Base-by-base conservation (phyloP, 164 flowering plant genomes). In the Berberis thunbergii region DNA sequence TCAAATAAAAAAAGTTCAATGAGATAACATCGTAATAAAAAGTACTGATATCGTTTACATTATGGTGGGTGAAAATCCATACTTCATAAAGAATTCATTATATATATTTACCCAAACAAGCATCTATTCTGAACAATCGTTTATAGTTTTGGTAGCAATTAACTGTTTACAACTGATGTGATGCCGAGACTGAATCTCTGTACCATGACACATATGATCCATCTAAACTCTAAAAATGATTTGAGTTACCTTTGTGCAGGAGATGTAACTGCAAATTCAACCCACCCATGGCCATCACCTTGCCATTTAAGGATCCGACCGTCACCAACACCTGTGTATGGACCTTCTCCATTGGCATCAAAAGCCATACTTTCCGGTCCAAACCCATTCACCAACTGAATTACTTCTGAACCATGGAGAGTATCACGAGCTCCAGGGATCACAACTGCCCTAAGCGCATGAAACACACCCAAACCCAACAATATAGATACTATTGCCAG, bases 291-390 rank as follows among this genome's bases (percentile, higher is more conserved):
- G 11, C 6, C 63, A 10, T 69, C 68, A 0, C 73, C 77, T 7
- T 50, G 50, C 89, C 89, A 85, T 64, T 78, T 81, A 43, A 85
- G 81, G 45, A 87, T 68, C 58, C 86, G 74, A 53, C 94, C 94
- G 61, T 85, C 89, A 48, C 84, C 82, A 42, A 87, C 89, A 9
- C 94, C 88, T 43, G 82, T 74, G 73, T 87, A 87, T 6, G 89
- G 94, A 6, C 94, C 94, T 0, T 60, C 76, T 0, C 94, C 94
- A 43, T 54, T 67, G 13, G 78, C 77, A 64, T 87, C 89, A 64
- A 87, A 87, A 1, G 76, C 88, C 38, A 87, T 61, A 62, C 89
- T 85, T 74, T 85, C 94, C 44, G 94, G 88, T 7, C 94, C 94
- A 42, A 78, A 10, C 1, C 83, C 86, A 5, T 75, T 79, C 50